phyloP scores from a whole-genome alignment of 352 stramenopile species.

The Globisporangium canariense region DNA sequence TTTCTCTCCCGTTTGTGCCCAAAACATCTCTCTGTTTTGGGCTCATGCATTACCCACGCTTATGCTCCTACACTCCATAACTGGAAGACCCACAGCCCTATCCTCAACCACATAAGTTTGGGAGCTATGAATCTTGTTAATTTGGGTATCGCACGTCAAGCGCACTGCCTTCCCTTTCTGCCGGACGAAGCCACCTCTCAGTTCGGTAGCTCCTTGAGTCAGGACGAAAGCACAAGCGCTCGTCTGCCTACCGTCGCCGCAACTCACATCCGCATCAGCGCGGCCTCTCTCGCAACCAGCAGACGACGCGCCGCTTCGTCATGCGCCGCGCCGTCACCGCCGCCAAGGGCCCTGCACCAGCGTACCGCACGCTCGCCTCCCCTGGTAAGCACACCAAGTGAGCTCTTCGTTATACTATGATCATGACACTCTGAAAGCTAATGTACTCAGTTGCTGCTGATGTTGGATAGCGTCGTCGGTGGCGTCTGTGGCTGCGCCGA shows the following conservation, averaged over 20 bases:
- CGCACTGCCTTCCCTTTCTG: neutral
- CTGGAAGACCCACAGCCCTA: neutral
- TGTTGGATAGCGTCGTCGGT: neutral
- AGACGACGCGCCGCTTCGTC: neutral
- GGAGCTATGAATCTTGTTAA: neutral
- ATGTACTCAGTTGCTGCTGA: neutral
- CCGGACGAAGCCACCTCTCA: conserved; percentile 1
- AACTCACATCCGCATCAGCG: neutral
- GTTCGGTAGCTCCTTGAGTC: neutral
- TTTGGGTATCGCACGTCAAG: neutral
- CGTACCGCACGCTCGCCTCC: conserved; percentile 7
- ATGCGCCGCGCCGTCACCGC: neutral
- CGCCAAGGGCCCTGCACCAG: neutral
- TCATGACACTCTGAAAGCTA: neutral
- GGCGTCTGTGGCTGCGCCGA: neutral
- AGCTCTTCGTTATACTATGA: neutral
- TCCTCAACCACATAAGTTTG: neutral
- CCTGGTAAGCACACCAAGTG: neutral
- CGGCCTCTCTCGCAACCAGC: neutral
- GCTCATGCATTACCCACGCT: neutral
- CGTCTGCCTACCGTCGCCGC: neutral
- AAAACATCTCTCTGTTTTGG: neutral
- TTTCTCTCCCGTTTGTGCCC: neutral
- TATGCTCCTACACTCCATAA: neutral
- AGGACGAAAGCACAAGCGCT: neutral